A percentile compares a stretch with the other conserved stretches of the same genome.
Evolutionary conservation across 495 filamentous ascomycete species (phyloP).

Genomic region (Penicillium salamii): DNA sequence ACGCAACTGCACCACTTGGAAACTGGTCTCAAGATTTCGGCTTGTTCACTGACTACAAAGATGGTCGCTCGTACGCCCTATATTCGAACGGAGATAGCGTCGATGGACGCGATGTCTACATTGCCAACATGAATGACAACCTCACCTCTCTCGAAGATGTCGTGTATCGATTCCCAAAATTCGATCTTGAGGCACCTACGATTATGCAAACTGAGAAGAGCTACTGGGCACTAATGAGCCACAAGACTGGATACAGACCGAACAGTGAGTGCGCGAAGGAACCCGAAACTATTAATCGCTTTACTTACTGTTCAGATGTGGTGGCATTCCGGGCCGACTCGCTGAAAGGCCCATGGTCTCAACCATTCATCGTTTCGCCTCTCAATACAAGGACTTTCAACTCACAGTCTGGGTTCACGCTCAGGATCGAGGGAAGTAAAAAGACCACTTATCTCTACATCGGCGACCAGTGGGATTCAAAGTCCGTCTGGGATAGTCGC

Average conservation of each 20-base stretch:
- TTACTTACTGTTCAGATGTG: no score
- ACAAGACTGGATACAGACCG: conserved; percentile 27
- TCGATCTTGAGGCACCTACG: conserved; percentile 24
- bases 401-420: conserved; percentile 50
- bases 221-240: conserved; percentile 29
- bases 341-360: conserved; percentile 49
- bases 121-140: conserved; percentile 17
- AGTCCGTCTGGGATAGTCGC: conserved; percentile 49
- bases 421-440: conserved; percentile 42
- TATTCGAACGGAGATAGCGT: conserved; percentile 25
- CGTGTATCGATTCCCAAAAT: conserved; percentile 24
- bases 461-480: conserved; percentile 52
- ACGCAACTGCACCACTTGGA: conserved; percentile 25
- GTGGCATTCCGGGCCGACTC: conserved; percentile 29
- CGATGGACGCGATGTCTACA: conserved; percentile 24
- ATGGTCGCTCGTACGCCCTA: conserved; percentile 20
- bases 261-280: conserved; percentile 19
- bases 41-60: conserved; percentile 25
- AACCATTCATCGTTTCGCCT: conserved; percentile 46
- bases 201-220: conserved; percentile 26
- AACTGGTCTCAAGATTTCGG: conserved; percentile 31
- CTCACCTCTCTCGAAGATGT: conserved; percentile 19
- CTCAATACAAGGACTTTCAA: conserved; percentile 49
- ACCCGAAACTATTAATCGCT: no score
- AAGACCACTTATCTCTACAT: conserved; percentile 52